Percentiles rank a stretch among this genome's conserved stretches.
Evolutionary conservation across 2,329 filamentous ascomycete species (phyloP).

Genomic region (Gnomoniopsis sp.): DNA sequence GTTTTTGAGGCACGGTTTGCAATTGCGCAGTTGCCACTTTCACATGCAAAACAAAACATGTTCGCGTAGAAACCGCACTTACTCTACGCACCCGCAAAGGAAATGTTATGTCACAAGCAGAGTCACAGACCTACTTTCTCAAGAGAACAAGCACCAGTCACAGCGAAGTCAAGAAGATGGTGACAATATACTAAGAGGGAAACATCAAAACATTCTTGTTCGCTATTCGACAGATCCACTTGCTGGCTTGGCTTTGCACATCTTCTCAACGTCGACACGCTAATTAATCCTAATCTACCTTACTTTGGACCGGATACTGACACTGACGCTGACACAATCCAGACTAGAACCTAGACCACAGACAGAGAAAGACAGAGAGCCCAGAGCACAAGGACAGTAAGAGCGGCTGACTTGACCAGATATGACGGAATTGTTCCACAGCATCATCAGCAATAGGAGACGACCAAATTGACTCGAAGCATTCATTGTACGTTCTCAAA

Average conservation of each 20-base stretch:
- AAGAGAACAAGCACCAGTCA: too few species aligned
- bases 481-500: neutral
- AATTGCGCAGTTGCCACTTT: too few species aligned
- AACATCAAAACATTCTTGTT: slow-evolving; percentile 11
- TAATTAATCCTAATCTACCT: slow-evolving; percentile 13
- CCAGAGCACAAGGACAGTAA: neutral
- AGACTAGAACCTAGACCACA: neutral
- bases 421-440: neutral
- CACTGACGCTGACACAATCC: neutral
- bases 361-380: neutral
- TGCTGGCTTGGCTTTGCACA: neutral
- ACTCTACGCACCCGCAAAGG: too few species aligned
- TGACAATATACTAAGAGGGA: neutral
- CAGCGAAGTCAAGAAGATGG: too few species aligned
- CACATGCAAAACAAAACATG: too few species aligned
- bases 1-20: too few species aligned
- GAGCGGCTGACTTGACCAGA: neutral
- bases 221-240: slow-evolving; percentile 14
- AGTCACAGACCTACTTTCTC: too few species aligned
- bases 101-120: too few species aligned
- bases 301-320: neutral
- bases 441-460: too few species aligned
- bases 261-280: slow-evolving; percentile 5
- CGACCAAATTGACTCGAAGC: neutral
- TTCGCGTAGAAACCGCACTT: too few species aligned